A percentile compares a stretch with the other conserved stretches of the same genome.
These are phyloP conservation scores for Suillus occidentalis DNA, from an alignment of 768 basidiomycete genomes.

Conservation along the genomic window DNA sequence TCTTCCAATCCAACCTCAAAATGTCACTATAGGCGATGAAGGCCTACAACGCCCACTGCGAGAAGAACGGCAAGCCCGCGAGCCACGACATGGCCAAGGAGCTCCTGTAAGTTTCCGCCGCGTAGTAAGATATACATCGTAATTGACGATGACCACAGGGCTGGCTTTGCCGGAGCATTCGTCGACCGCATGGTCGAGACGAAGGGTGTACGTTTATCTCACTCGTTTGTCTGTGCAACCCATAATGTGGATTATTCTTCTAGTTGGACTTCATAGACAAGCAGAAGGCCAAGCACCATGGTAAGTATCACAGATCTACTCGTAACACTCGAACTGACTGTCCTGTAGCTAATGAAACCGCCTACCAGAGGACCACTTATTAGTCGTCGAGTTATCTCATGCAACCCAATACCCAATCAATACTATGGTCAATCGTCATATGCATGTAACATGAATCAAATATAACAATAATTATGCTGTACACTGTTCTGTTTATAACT, in stretches of 20 bases:
- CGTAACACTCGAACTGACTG: neutral
- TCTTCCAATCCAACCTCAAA: conserved; percentile 1
- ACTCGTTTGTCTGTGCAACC: neutral
- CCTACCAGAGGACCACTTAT: neutral
- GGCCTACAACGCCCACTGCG: conserved; percentile 57
- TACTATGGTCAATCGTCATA: neutral
- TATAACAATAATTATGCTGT: neutral
- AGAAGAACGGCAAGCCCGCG: conserved; percentile 46
- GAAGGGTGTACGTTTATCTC: conserved; percentile 43
- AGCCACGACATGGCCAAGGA: conserved; percentile 60
- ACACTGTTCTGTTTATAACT: no score
- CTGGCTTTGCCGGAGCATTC: conserved; percentile 55
- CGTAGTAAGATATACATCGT: neutral
- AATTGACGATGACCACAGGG: conserved; percentile 32
- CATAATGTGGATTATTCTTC: neutral
- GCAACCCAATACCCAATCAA: neutral
- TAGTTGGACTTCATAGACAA: conserved; percentile 47
- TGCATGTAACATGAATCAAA: neutral
- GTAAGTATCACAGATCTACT: conserved; percentile 18
- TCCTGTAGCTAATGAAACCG: conserved; percentile 14
- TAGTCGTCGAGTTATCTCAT: neutral
- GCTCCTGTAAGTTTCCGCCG: conserved; percentile 37
- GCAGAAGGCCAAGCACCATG: conserved; percentile 41
- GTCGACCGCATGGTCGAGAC: conserved; percentile 57
- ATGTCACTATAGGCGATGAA: conserved; percentile 54